Evolutionary conservation across 257 asterid species (phyloP).

Genomic region (Misopates orontium): DNA sequence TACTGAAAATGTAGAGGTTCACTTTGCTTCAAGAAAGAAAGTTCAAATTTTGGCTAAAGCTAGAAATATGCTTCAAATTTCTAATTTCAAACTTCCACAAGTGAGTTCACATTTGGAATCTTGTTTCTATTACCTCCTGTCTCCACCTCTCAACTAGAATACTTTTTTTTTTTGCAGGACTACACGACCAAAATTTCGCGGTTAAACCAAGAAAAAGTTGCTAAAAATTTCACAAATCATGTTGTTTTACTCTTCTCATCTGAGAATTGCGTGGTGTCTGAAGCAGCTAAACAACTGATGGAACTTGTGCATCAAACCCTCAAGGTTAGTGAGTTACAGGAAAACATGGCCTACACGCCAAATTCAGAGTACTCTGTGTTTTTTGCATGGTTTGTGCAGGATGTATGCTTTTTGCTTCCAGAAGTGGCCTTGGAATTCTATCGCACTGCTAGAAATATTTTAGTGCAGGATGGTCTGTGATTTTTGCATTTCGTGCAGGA

Average conservation of each 20-base stretch:
- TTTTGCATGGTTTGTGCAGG: slow-evolving; percentile 45
- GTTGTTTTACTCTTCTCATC: slow-evolving; percentile 73
- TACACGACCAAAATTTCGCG: slow-evolving; percentile 32
- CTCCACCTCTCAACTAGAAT: slow-evolving; percentile 13
- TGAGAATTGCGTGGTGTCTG: slow-evolving; percentile 81
- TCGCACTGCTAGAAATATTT: slow-evolving; percentile 78
- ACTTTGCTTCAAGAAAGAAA: slow-evolving; percentile 85
- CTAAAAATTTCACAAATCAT: slow-evolving; percentile 41
- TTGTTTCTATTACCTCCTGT: slow-evolving; percentile 15
- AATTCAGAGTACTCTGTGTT: not conserved
- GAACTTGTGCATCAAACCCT: slow-evolving; percentile 87
- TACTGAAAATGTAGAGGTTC: slow-evolving; percentile 90
- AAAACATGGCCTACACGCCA: slow-evolving; percentile 1
- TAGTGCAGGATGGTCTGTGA: slow-evolving; percentile 31
- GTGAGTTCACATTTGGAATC: slow-evolving; percentile 47
- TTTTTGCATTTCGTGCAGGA: no score
- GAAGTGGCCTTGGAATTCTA: slow-evolving; percentile 88
- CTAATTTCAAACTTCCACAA: slow-evolving; percentile 71
- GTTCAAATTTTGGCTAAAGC: slow-evolving; percentile 87
- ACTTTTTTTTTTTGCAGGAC: slow-evolving; percentile 46
- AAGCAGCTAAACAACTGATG: slow-evolving; percentile 72
- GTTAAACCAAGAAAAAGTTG: slow-evolving; percentile 39
- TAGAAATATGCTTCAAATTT: slow-evolving; percentile 69
- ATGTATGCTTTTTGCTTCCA: slow-evolving; percentile 81
- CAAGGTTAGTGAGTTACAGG: slow-evolving; percentile 48